These are phyloP conservation scores for Dactylellina cionopaga DNA, from an alignment of 2,329 filamentous ascomycete genomes.

Conservation along the genomic window DNA sequence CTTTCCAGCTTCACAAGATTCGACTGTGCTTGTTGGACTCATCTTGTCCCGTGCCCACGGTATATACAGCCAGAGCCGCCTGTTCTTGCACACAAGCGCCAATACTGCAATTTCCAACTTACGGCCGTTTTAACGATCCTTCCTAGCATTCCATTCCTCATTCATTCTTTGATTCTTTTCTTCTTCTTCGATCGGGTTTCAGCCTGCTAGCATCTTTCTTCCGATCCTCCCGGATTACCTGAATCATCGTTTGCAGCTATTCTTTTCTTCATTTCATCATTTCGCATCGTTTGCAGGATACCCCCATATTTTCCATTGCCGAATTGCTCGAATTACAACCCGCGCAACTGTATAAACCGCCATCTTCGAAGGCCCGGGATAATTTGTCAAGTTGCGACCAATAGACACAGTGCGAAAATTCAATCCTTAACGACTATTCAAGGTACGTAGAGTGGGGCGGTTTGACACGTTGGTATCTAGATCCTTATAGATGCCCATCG, in stretches of 20 bases:
- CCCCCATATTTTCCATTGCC: slow-evolving; percentile 25
- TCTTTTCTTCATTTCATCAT: slow-evolving; percentile 6
- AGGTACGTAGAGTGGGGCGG: not conserved
- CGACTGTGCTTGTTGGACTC: slow-evolving; percentile 27
- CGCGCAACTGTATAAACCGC: slow-evolving; percentile 48
- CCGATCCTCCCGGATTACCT: not conserved
- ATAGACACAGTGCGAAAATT: slow-evolving; percentile 43
- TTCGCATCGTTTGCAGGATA: slow-evolving; percentile 53
- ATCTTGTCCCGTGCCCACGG: slow-evolving; percentile 14
- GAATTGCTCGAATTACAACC: slow-evolving; percentile 19
- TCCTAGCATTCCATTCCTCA: slow-evolving; percentile 22
- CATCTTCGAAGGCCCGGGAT: slow-evolving; percentile 22
- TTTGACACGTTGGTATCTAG: not conserved
- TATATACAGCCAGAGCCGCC: slow-evolving; percentile 35
- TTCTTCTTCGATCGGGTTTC: slow-evolving; percentile 1
- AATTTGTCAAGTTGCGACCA: slow-evolving; percentile 44
- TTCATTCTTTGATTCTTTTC: slow-evolving; percentile 15
- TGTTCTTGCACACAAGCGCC: slow-evolving; percentile 14
- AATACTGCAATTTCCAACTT: slow-evolving; percentile 22
- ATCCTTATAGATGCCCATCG: slow-evolving; percentile 38
- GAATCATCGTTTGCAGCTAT: slow-evolving; percentile 21
- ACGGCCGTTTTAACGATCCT: slow-evolving; percentile 42
- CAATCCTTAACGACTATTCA: slow-evolving; percentile 28
- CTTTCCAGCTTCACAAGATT: slow-evolving; percentile 33
- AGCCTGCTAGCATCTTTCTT: slow-evolving; percentile 9